Conservation (phyloP, 257 asterid genomes). For the Plantago ovata region DNA sequence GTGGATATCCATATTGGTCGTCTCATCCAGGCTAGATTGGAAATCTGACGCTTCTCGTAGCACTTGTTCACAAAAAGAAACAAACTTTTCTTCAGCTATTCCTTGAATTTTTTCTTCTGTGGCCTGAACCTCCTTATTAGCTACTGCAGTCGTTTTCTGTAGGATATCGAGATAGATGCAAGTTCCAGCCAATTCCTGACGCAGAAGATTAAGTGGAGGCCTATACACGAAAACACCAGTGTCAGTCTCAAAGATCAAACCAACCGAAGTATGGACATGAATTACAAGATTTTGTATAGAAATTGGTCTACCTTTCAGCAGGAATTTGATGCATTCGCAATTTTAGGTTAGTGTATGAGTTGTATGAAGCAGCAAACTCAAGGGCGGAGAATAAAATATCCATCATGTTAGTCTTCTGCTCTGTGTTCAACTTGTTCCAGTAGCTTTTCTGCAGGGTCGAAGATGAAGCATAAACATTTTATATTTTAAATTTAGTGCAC, state of each 20-base stretch:
- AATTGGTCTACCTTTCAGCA: slow-evolving; percentile 64
- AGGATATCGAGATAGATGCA: slow-evolving; percentile 86
- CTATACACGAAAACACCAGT: slow-evolving; percentile 37
- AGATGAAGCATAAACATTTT: slow-evolving; percentile 20
- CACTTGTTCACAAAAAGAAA: slow-evolving; percentile 84
- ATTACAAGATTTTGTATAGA: slow-evolving; percentile 8
- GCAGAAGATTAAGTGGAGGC: slow-evolving; percentile 95
- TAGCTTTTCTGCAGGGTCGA: slow-evolving; percentile 69
- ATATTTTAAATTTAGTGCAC: slow-evolving; percentile 19
- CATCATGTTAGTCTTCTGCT: slow-evolving; percentile 78
- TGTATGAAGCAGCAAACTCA: slow-evolving; percentile 97
- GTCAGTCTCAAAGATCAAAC: slow-evolving; percentile 7
- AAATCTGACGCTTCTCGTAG: slow-evolving; percentile 91
- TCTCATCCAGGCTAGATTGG: slow-evolving; percentile 78
- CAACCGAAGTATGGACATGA: slow-evolving; percentile 19
- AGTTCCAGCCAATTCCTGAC: slow-evolving; percentile 95
- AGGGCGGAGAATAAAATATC: slow-evolving; percentile 80
- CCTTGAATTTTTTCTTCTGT: slow-evolving; percentile 66
- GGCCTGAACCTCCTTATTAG: slow-evolving; percentile 36
- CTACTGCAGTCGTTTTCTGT: slow-evolving; percentile 66
- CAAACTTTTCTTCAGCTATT: slow-evolving; percentile 84
- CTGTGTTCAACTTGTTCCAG: slow-evolving; percentile 76
- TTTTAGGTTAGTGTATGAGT: slow-evolving; percentile 80
- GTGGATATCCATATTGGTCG: slow-evolving; percentile 78
- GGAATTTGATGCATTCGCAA: slow-evolving; percentile 82